Base-by-base conservation (phyloP, 768 basidiomycete genomes). In the Asterophora parasitica region DNA sequence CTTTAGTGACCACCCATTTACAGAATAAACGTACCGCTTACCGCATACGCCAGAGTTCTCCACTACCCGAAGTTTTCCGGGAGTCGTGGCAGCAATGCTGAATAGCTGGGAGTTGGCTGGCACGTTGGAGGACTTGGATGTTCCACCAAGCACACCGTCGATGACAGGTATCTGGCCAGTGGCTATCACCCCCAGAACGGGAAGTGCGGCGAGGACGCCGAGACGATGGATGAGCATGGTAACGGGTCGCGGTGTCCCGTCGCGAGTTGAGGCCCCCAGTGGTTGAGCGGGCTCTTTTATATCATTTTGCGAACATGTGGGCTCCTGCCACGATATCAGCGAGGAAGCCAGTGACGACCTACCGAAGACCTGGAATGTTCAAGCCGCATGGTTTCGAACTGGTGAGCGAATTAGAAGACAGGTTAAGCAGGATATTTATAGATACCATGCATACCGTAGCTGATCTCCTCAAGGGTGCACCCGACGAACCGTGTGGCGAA, bases 21-120 rank as follows among this genome's bases (percentile, higher is more conserved):
- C 8, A 35, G 17, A 26, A n/a, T n/a, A n/a, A 31, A 31, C 28
- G 34, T 40, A 17, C 4, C 13, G 36, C 26, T 51, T 53, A 78
- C 78, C 78, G 60, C 82, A 84, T 30, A 83, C 60, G 8, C 81
- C 79, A 5, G 80, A 80, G 53, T 83, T 83, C 55, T 83, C 77
- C 2, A 73, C 69, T 11, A 78, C 68, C 6, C 82, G 75, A 27
- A 83, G 69, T 53, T 73, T 67, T 23, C 78, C 78, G 7, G 78
- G 74, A 1, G 65, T 70, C 7, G 64, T 66, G 8, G 66, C 62
- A 11, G 58, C 52, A 19, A 52, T 35, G 11, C 31, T 45, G 20
- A 55, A 30, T 11, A 55, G 46, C 10, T 61, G 43, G 8, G 61
- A 51, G 32, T 48, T 46, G 6, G 38, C 19, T 16, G 54, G n/a